Evolutionary conservation across 2,329 filamentous ascomycete species (phyloP).

Genomic region (Colletotrichum noveboracense): DNA sequence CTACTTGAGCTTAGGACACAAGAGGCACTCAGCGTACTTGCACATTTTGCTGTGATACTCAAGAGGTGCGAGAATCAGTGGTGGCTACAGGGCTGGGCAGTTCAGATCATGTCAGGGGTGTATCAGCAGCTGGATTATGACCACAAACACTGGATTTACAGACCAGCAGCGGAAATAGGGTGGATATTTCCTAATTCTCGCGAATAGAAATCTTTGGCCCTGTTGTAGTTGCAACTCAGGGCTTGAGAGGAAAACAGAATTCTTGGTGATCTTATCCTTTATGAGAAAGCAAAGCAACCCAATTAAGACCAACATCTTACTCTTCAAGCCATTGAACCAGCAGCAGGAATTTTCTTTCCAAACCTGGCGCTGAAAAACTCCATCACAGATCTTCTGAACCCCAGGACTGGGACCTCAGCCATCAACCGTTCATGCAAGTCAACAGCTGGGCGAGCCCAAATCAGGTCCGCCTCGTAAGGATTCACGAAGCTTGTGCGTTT

Average conservation of each 20-base stretch:
- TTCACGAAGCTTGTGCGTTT: neutral
- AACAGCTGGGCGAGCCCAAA: neutral
- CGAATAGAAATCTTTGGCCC: neutral
- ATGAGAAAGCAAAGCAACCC: neutral
- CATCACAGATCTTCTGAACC: neutral
- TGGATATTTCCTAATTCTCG: neutral
- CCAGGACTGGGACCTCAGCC: neutral
- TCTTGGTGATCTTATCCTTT: neutral
- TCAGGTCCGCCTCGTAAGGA: neutral
- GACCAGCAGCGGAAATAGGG: neutral
- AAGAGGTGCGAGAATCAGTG: neutral
- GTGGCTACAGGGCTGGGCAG: conserved; percentile 10
- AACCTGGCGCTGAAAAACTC: neutral
- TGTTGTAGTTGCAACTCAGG: neutral
- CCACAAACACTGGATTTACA: conserved; percentile 2
- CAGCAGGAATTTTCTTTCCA: neutral
- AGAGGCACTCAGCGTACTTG: neutral
- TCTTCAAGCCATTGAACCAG: neutral
- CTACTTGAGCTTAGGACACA: neutral
- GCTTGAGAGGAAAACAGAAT: neutral
- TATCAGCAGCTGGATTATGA: neutral
- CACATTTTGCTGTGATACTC: neutral
- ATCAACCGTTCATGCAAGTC: neutral
- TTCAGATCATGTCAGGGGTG: neutral
- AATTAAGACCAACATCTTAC: neutral